Evolutionary conservation across 1,139 yeast genomes (phyloP), one percentile per base, ranked within the genome.

Genomic region (Williopsis jadinii): DNA sequence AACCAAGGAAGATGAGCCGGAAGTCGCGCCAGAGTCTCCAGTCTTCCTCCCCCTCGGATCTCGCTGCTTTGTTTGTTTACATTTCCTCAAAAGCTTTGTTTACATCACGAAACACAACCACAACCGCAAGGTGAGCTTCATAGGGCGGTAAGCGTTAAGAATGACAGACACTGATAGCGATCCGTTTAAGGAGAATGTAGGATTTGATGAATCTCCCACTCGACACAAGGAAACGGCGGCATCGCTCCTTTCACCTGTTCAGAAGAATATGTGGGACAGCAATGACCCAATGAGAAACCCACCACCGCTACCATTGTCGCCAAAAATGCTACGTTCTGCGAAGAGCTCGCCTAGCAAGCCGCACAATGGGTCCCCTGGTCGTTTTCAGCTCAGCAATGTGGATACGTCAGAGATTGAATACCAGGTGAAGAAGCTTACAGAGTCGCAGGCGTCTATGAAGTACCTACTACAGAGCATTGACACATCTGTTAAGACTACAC

Each of bases 241-340:
- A 19, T 19, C 24, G 11, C 36, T 41, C 14, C 36, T 34, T 26
- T 42, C 48, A 1, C 45, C 46, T 13, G 42, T 41, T 4, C 49
- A 46, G 36, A 37, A 37, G 37, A 51, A 38, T 33, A 41, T 42
- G 14, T 42, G 42, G 49, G 50, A 46, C 40, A 61, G 67, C 12
- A 57, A 61, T 30, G 67, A 64, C 41, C 69, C 68, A 3, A 44
- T 51, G 35, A 49, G 68, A 44, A 62, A 63, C 33, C 68, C 68
- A 13, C 64, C 66, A 2, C 65, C 68, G 6, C 45, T 64, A 47
- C 68, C 70, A 6, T 41, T 55, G 2, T 52, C 64, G 11, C 58
- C 55, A 30, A 53, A 52, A 34, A 50, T 54, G 58, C 41, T 54
- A 14, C 41, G 54, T 29, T 33, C 44, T 8, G 32, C 43, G 15